These are phyloP conservation scores for Paramyrothecium sp. DNA, from an alignment of 2,329 filamentous ascomycete species.

Conservation along the genomic window DNA sequence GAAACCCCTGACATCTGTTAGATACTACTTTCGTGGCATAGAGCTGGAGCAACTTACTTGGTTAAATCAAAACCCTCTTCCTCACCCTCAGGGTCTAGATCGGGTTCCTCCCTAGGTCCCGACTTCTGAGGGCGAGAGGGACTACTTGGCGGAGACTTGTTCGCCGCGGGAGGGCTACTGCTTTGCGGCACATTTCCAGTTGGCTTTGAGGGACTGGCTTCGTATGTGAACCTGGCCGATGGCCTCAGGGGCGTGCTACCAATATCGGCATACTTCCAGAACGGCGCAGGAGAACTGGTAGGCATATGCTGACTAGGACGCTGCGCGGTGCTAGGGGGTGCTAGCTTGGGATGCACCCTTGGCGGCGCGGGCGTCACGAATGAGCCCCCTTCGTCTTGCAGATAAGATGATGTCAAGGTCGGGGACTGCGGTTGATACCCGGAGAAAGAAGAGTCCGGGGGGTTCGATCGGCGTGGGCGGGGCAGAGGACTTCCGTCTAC, in stretches of 20 bases:
- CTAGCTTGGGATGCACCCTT: constrained; percentile 70
- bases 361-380: constrained; percentile 73
- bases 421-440: constrained; percentile 57
- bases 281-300: constrained; percentile 80
- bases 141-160: constrained; percentile 53
- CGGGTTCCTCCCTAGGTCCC: constrained; percentile 18
- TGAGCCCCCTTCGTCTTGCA: constrained; percentile 58
- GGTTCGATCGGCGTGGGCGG: constrained; percentile 48
- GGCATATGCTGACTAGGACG: constrained; percentile 83
- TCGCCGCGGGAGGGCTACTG: constrained; percentile 54
- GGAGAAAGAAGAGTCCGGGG: constrained; percentile 43
- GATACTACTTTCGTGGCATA: background rate
- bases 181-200: constrained; percentile 44
- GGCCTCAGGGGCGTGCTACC: constrained; percentile 67
- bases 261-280: constrained; percentile 84
- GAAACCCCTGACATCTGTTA: constrained; percentile 48
- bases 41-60: constrained; percentile 40
- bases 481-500: constrained; percentile 63
- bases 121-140: constrained; percentile 42
- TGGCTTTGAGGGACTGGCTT: constrained; percentile 58
- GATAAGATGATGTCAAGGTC: constrained; percentile 59
- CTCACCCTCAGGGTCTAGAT: constrained; percentile 27
- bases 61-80: constrained; percentile 59
- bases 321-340: constrained; percentile 77
- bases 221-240: constrained; percentile 39